Evolutionary conservation across 2,329 filamentous ascomycete species (phyloP), one percentile per base, ranked within the genome.

Genomic region (Purpureocillium lavendulum): DNA sequence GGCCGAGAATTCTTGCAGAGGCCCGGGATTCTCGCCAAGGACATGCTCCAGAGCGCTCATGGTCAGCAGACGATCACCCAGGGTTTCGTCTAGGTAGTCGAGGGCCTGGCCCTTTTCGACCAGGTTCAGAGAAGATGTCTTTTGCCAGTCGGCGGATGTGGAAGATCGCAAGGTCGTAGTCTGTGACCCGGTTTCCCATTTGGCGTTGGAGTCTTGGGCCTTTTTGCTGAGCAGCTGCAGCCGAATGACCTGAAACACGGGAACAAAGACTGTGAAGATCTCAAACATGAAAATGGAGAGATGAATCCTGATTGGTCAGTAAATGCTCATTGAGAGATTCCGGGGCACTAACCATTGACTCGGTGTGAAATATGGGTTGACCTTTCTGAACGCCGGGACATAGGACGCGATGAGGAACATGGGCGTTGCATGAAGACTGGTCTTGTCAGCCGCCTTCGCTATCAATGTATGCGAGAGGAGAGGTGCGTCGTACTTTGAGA

Each of bases 1-100:
- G 0, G 79, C 79, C 0, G 80, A 79, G 53, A 82, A 84, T 36
- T 75, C 60, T 41, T 80, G 75, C 0, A 84, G 66, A 0, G 75
- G 73, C 2, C 67, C 63, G 0, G 76, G 72, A 51, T 81, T 78
- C 36, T 69, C 64, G 35, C 67, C 61, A 0, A 84, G 64, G 9
- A 75, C 71, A 41, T 73, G 65, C 45, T 84, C 78, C 3, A 84
- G 67, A 0, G 77, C 75, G 21, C 66, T 63, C 72, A 81, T 79
- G 35, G 73, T 75, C 33, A 73, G 62, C 38, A 77, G 60, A 33
- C 61, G 68, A 42, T 66, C 65, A 38, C 55, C 49, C n/a, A 47
- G 30, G 30, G 42, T 43, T 21, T 49, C 41, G 5, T 41, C 37
- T 5, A 41, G 31, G 15, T 40, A 36, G 13, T 45, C 41, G 2